These are phyloP conservation scores for Leishmania tropica DNA, from an alignment of 208 protist species.

Conservation along the genomic window DNA sequence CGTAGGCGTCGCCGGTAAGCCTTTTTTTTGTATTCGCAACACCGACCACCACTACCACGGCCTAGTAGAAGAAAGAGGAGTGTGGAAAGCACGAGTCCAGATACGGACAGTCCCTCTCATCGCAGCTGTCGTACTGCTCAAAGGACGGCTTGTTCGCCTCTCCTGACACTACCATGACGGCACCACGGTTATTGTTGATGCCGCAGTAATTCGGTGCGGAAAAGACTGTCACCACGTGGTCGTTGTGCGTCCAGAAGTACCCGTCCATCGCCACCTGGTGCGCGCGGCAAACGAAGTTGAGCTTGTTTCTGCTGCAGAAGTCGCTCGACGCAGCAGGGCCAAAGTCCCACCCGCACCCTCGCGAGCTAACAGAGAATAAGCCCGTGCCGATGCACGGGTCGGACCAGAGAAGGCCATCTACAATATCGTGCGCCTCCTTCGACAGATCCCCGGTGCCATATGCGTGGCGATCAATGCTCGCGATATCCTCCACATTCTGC, in stretches of 20 bases:
- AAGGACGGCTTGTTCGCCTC: constrained; percentile 30
- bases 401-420: constrained; percentile 99
- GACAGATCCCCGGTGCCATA: constrained; percentile 72
- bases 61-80: constrained; percentile 32
- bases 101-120: constrained; percentile 15
- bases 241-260: constrained; percentile 62
- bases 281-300: constrained; percentile 95
- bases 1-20: background rate
- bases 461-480: constrained; percentile 29
- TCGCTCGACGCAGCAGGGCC: constrained; percentile 91
- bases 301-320: constrained; percentile 96
- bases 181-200: constrained; percentile 71
- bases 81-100: constrained; percentile 24
- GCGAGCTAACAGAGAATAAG: constrained; percentile 95
- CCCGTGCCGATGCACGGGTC: constrained; percentile 93
- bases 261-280: constrained; percentile 94
- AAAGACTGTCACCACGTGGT: constrained; percentile 68
- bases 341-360: constrained; percentile 98
- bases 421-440: constrained; percentile 93
- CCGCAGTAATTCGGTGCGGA: constrained; percentile 83
- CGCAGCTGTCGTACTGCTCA: constrained; percentile 42
- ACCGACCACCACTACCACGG: background rate
- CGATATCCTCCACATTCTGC: constrained; percentile 38
- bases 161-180: constrained; percentile 45
- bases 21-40: no score